phyloP scores from a whole-genome alignment of 495 filamentous ascomycete species.

The Trichodelitschia bisporula region DNA sequence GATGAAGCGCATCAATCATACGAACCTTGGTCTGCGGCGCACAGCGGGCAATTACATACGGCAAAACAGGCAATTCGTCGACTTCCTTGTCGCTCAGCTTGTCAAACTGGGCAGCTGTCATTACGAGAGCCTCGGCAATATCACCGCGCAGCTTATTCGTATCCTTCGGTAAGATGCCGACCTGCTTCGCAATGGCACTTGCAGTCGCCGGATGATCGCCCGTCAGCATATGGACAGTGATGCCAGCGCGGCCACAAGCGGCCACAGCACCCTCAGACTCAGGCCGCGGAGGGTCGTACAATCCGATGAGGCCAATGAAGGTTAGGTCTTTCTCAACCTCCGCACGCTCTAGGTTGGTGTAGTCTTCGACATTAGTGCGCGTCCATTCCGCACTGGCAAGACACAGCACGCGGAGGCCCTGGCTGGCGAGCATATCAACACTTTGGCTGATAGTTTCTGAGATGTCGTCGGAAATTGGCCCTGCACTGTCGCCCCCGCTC shows the following conservation, averaged over 20 bases:
- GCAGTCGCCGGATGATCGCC: constrained; percentile 40
- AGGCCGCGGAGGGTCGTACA: constrained; percentile 48
- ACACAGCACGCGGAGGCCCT: constrained; percentile 32
- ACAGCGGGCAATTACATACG: constrained; percentile 46
- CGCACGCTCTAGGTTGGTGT: constrained; percentile 15
- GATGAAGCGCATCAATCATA: constrained; percentile 54
- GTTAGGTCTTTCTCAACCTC: constrained; percentile 34
- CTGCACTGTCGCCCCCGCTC: constrained; percentile 15
- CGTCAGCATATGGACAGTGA: constrained; percentile 39
- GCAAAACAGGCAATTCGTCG: constrained; percentile 36
- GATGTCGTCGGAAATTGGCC: constrained; percentile 13
- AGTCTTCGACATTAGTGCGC: constrained; percentile 12
- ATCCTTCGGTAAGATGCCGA: constrained; percentile 18
- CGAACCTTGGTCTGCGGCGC: constrained; percentile 50
- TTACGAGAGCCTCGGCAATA: constrained; percentile 24
- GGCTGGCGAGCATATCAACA: constrained; percentile 28
- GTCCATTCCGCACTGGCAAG: constrained; percentile 22
- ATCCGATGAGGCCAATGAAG: constrained; percentile 43
- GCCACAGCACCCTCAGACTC: constrained; percentile 32
- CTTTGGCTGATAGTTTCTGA: constrained; percentile 30
- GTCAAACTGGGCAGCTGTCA: constrained; percentile 48
- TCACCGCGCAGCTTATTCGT: constrained; percentile 12
- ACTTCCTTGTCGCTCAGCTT: constrained; percentile 31
- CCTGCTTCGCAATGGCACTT: constrained; percentile 30
- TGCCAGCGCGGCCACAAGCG: constrained; percentile 27